Base-by-base conservation (phyloP, 2,329 filamentous ascomycete species). In the Monilinia fructigena region DNA sequence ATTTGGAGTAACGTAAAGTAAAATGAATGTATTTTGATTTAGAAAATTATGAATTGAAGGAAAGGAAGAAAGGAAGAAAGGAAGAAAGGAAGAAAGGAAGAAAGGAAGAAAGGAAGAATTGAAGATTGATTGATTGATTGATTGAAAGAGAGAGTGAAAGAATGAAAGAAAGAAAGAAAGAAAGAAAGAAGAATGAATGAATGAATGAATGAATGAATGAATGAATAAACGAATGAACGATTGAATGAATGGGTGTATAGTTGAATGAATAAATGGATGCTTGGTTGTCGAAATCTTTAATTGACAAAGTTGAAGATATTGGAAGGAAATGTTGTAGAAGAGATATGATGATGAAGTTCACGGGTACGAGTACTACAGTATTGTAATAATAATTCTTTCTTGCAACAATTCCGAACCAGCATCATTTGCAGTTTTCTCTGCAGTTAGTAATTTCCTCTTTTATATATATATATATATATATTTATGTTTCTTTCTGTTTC, bases 401-500 rank as follows among this genome's bases (percentile, higher is more conserved):
- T n/a, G 45, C 28, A 14, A 28, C 31, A 38, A 16, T 61, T 50
- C 20, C 47, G 55, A 61, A 35, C 3, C 4, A 59, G 16, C 18
- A 65, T 65, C 48, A 38, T 65, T 31, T 65, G 53, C 35, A 56
- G 26, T n/a, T n/a, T 40, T 52, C 38, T 42, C 48, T 59, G 53
- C 62, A 40, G 53, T 55, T 50, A 40, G 23, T 65, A 52, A 65
- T 65, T 58, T 58, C 54, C 53, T 58, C 28, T 56, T 20, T 12
- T n/a, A n/a, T n/a, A n/a, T n/a, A n/a, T n/a, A n/a, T n/a, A n/a
- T n/a, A n/a, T n/a, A n/a, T n/a, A n/a, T n/a, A n/a, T n/a, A n/a
- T n/a, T n/a, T n/a, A n/a, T n/a, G 40, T 16, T 42, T 42, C 16
- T 42, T 12, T 14, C 11, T 35, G 28, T 28, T 28, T 28, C 28